Base-by-base conservation (phyloP, 345 rosid species). In the Dipteronia sinensis region DNA sequence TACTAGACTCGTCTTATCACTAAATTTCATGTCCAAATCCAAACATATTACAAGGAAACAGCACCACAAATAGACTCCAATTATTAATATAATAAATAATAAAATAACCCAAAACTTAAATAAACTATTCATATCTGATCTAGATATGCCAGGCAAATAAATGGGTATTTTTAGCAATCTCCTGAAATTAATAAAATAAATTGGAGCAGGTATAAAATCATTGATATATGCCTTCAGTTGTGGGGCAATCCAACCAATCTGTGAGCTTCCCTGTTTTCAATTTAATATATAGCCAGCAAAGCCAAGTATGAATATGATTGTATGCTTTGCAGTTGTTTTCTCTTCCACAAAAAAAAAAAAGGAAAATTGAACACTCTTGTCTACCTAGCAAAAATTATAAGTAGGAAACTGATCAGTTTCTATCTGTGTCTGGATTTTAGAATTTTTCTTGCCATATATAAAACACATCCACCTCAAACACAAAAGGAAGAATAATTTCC, bases 1-100 rank as follows among this genome's bases (percentile, higher is more conserved):
- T 34, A 4, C 19, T 72, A 47, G 83, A 73, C 76, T 70, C 65
- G 85, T 80, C 84, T 66, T 78, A 72, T 78, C 87, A 82, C 63
- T 47, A 40, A 10, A 66, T 75, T 76, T 49, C 70, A 66, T 29
- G 31, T 63, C 17, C 64, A 56, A 69, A 27, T 55, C 51, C 80
- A 73, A 78, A 42, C 46, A 42, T 8, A 65, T 63, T 23, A n/a
- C 61, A 64, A 34, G 66, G 38, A 72, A 78, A 42, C 44, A 42
- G 19, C 13, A 12, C 53, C 51, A 64, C 46, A 49, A 31, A 7
- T 2, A 15, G 46, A 65, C 64, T n/a, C 64, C 15, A 56, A 29
- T 16, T 31, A 34, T 17, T 65, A 13, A 71, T 44, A 3, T 25
- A 3, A 27, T 44, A 6, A 42, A 56, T 12, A 7, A 27, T 6